Percentiles rank a stretch among this genome's conserved stretches.
These are phyloP conservation scores for Albizia julibrissin DNA, from an alignment of 306 rosid genomes.

Conservation along the genomic window DNA sequence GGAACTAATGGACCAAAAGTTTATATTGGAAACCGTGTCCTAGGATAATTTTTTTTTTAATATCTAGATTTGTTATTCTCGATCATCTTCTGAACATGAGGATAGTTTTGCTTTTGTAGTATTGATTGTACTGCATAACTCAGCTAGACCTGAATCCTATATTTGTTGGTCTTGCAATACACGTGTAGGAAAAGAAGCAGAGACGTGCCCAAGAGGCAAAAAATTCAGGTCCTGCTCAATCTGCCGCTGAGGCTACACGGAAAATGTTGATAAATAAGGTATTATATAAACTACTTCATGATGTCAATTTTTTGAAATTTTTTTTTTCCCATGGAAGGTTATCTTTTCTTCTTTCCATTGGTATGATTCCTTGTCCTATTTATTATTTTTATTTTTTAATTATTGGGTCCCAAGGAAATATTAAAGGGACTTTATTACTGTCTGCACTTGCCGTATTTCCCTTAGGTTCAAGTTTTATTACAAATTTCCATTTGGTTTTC, in stretches of 20 bases:
- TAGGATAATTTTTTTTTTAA: background rate
- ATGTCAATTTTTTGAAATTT: background rate
- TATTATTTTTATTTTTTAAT: background rate
- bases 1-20: background rate
- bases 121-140: background rate
- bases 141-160: slow-evolving; percentile 1
- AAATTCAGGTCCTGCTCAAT: slow-evolving; percentile 64
- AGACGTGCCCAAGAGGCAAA: slow-evolving; percentile 51
- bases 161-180: slow-evolving; percentile 15
- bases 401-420: background rate
- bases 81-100: background rate
- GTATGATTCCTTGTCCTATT: background rate
- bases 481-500: background rate
- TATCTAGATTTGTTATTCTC: background rate
- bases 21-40: background rate
- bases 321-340: background rate
- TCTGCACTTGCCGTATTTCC: background rate
- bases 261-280: slow-evolving; percentile 71
- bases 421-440: background rate
- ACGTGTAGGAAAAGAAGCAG: slow-evolving; percentile 50
- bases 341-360: background rate
- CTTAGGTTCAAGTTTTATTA: background rate
- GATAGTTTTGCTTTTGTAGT: slow-evolving; percentile 11
- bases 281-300: slow-evolving; percentile 14
- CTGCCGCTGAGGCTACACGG: slow-evolving; percentile 69